Evolutionary conservation across 2,329 filamentous ascomycete genomes (phyloP).

Genomic region (Coleophoma eucalyptorum): DNA sequence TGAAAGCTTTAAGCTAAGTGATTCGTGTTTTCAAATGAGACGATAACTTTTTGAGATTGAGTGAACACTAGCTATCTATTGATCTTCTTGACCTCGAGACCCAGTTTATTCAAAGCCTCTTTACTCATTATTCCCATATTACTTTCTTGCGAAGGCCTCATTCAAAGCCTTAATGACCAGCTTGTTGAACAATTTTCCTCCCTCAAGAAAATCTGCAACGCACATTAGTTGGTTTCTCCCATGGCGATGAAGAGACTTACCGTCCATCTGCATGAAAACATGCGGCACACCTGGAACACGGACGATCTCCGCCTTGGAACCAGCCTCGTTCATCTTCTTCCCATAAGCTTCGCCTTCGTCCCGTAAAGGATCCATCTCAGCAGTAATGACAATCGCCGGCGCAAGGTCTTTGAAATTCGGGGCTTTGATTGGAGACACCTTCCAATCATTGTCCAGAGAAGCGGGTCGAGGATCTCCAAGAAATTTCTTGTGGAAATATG

Average conservation of each 20-base stretch:
- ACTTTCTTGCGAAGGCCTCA: not conserved
- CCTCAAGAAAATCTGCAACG: conserved; percentile 7
- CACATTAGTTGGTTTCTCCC: not conserved
- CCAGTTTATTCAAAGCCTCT: too few species aligned
- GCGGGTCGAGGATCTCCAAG: conserved; percentile 6
- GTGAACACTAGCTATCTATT: too few species aligned
- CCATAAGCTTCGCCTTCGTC: conserved; percentile 28
- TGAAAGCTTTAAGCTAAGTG: too few species aligned
- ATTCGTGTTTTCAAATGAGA: too few species aligned
- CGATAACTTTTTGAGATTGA: too few species aligned
- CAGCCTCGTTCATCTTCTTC: conserved; percentile 12
- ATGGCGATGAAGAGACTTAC: not conserved
- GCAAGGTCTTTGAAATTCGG: conserved; percentile 23
- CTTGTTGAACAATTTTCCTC: conserved; percentile 13
- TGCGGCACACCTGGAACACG: conserved; percentile 14
- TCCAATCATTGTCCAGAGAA: conserved; percentile 9
- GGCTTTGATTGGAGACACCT: conserved; percentile 21
- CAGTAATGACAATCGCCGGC: conserved; percentile 28
- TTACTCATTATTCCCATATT: too few species aligned
- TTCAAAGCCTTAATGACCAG: conserved; percentile 11
- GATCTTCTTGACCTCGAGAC: too few species aligned
- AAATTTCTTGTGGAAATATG: conserved; percentile 12
- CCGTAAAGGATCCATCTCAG: conserved; percentile 31
- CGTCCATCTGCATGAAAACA: conserved; percentile 17
- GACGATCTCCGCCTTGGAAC: conserved; percentile 7